Percentiles rank a stretch among this genome's conserved stretches.
Conservation (phyloP, 1,284 basidiomycete genomes). For the Cronartium quercuum region DNA sequence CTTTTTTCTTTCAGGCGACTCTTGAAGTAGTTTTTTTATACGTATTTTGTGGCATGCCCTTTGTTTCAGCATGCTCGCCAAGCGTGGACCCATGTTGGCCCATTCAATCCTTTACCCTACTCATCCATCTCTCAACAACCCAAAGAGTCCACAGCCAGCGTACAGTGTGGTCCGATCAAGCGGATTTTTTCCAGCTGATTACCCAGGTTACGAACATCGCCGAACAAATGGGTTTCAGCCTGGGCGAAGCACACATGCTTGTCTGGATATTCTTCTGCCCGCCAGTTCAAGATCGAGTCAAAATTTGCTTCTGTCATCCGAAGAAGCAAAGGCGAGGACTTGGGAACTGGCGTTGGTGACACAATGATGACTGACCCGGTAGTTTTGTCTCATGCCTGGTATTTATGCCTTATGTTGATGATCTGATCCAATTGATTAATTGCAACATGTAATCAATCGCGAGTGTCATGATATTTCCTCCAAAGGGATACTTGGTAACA, state of each 20-base stretch:
- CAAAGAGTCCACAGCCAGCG: constrained; percentile 55
- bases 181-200: constrained; percentile 58
- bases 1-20: not conserved
- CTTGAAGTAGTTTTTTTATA: constrained; percentile 50
- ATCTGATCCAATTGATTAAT: no score
- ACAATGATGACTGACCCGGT: no score
- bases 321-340: not conserved
- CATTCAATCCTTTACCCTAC: constrained; percentile 49
- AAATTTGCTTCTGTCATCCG: not conserved
- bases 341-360: not conserved
- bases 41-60: constrained; percentile 54
- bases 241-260: not conserved
- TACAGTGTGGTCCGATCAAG: constrained; percentile 76
- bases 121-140: constrained; percentile 42
- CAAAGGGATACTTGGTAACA: no score
- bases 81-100: constrained; percentile 58
- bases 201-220: constrained; percentile 1
- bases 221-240: not conserved
- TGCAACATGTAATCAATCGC: no score
- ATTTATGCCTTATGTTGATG: no score
- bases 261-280: not conserved
- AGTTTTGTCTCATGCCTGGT: no score
- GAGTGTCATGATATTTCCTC: no score
- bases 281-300: not conserved
- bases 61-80: constrained; percentile 57